A percentile compares a stretch with the other conserved stretches of the same genome.
phyloP scores from a whole-genome alignment of 805 yeast species.

The Monosporozyma siamensis region DNA sequence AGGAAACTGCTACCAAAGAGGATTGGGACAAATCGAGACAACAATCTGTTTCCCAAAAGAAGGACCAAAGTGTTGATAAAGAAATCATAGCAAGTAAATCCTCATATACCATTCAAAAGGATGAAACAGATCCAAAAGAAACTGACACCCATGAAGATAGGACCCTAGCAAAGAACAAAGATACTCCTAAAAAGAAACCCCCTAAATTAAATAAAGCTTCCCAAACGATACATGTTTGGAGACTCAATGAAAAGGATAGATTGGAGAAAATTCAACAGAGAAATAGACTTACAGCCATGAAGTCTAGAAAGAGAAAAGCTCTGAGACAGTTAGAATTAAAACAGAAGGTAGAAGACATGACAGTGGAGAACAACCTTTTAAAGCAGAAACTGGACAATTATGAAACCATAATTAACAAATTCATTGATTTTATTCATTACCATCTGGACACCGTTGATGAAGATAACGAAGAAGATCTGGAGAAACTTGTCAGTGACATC shows the following conservation, averaged over 20 bases:
- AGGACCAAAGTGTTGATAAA: no score
- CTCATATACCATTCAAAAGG: no score
- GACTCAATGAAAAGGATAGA: slow-evolving; percentile 37
- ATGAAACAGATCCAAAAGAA: no score
- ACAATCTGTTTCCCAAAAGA: no score
- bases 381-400: slow-evolving; percentile 26
- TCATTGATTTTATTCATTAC: slow-evolving; percentile 12
- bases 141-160: background rate
- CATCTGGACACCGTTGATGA: slow-evolving; percentile 10
- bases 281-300: slow-evolving; percentile 50
- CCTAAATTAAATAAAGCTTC: background rate
- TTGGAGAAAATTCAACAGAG: slow-evolving; percentile 53
- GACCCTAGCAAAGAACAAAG: no score
- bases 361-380: slow-evolving; percentile 33
- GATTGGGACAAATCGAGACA: no score
- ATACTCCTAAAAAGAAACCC: background rate
- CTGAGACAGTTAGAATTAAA: slow-evolving; percentile 54
- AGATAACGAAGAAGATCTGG: slow-evolving; percentile 6
- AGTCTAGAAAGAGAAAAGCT: slow-evolving; percentile 52
- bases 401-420: slow-evolving; percentile 19
- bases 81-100: no score
- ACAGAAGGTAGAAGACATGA: slow-evolving; percentile 41
- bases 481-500: slow-evolving; percentile 4
- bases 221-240: slow-evolving; percentile 16
- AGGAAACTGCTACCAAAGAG: no score